Evolutionary conservation across 331 rosid genomes (phyloP).

Genomic region (Pyrus hybrid): DNA sequence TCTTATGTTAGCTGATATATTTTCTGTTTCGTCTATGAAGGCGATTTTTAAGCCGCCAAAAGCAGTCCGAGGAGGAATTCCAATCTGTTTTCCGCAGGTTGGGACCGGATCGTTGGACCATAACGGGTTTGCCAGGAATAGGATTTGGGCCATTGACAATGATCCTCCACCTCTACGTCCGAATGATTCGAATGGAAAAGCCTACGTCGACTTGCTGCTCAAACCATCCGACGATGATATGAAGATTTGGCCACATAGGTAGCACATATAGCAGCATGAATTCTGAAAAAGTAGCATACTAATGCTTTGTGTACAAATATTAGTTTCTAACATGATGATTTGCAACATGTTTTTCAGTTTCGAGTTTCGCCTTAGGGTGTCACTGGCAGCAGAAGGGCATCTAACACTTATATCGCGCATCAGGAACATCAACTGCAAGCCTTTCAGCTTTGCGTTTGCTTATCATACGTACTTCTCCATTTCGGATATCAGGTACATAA

Average conservation of each 20-base stretch:
- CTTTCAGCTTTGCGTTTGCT: constrained; percentile 80
- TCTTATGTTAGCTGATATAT: not conserved
- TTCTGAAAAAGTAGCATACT: not conserved
- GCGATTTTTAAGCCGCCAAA: constrained; percentile 69
- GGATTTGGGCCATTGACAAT: constrained; percentile 55
- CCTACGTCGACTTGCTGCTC: constrained; percentile 55
- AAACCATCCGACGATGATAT: constrained; percentile 67
- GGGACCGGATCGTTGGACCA: constrained; percentile 70
- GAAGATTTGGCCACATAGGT: constrained; percentile 84
- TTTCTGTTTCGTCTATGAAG: constrained; percentile 22
- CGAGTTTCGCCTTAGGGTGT: constrained; percentile 76
- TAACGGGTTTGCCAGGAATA: constrained; percentile 88
- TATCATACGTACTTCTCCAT: constrained; percentile 67
- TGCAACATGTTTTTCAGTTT: constrained; percentile 38
- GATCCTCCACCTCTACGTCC: constrained; percentile 56
- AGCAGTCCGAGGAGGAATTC: constrained; percentile 88
- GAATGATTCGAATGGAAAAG: constrained; percentile 43
- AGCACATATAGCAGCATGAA: constrained; percentile 14
- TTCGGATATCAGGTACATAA: constrained; percentile 67
- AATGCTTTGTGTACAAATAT: not conserved
- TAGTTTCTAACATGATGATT: not conserved
- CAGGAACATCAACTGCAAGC: constrained; percentile 68
- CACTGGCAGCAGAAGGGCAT: constrained; percentile 54
- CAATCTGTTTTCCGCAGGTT: constrained; percentile 92
- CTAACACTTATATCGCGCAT: constrained; percentile 61